These are phyloP conservation scores for Talaromyces piceae DNA, from an alignment of 2,329 filamentous ascomycete species.

Conservation along the genomic window DNA sequence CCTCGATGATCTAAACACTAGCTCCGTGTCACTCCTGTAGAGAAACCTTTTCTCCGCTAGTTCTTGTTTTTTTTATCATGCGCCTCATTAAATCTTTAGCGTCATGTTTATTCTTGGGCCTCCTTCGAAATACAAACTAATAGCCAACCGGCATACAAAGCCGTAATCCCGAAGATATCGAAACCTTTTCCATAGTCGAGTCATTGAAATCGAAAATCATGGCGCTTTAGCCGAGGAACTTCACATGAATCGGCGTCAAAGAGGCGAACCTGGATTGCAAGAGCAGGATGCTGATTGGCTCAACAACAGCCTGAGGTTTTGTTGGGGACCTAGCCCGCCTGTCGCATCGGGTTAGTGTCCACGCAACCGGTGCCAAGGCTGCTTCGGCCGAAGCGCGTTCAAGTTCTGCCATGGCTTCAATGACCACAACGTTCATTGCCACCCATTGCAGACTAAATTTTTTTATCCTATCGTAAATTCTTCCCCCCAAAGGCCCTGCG, in stretches of 20 bases:
- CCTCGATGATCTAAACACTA: conserved; percentile 39
- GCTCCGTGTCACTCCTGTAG: too few relatives aligned
- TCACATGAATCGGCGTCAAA: background rate
- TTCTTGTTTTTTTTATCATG: background rate
- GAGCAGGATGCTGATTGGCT: background rate
- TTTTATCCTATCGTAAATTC: too few relatives aligned
- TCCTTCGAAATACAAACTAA: background rate
- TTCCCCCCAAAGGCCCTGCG: too few relatives aligned
- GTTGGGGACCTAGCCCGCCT: background rate
- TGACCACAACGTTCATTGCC: too few relatives aligned
- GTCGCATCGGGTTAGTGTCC: background rate
- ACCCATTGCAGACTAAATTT: too few relatives aligned
- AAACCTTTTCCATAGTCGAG: too few relatives aligned
- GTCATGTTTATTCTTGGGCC: background rate
- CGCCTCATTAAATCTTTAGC: background rate
- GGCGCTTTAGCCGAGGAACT: background rate
- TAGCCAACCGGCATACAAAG: too few relatives aligned
- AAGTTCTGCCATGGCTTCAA: too few relatives aligned
- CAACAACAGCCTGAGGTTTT: background rate
- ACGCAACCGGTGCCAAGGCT: background rate
- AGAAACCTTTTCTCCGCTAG: background rate
- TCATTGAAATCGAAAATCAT: too few relatives aligned
- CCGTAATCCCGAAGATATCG: background rate
- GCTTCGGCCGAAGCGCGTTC: background rate
- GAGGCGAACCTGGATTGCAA: background rate